Conservation (phyloP, 768 basidiomycete species). For the Tricholoma terreum region DNA sequence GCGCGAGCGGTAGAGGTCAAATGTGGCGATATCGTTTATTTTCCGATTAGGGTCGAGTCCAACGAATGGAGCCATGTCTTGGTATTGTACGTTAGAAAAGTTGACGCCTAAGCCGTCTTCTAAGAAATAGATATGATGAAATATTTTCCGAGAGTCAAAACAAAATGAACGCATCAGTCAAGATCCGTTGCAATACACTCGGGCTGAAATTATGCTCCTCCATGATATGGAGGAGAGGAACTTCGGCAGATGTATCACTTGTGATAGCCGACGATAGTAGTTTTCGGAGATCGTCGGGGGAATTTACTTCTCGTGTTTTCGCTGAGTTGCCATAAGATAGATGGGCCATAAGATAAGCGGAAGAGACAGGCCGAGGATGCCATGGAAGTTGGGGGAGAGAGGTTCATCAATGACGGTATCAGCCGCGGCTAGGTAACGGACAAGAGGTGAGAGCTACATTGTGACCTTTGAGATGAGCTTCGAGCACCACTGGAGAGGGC, state of each 20-base stretch:
- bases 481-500: no score
- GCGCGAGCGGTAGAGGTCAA: conserved; percentile 18
- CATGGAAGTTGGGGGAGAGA: no score
- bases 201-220: not conserved
- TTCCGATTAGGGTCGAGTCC: conserved; percentile 11
- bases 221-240: not conserved
- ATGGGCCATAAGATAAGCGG: no score
- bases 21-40: conserved; percentile 8
- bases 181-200: not conserved
- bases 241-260: not conserved
- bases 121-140: not conserved
- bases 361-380: no score
- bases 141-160: not conserved
- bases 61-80: conserved; percentile 13
- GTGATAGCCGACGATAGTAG: not conserved
- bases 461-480: no score
- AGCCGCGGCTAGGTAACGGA: no score
- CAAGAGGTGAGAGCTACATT: no score
- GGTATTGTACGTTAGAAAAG: conserved; percentile 7
- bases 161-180: not conserved
- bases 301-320: not conserved
- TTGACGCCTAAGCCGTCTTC: not conserved
- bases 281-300: not conserved
- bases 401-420: no score
- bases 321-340: no score